A percentile compares a stretch with the other conserved stretches of the same genome.
Conservation (phyloP, 2,329 filamentous ascomycete species). For the Sporothrix dimorphospora region DNA sequence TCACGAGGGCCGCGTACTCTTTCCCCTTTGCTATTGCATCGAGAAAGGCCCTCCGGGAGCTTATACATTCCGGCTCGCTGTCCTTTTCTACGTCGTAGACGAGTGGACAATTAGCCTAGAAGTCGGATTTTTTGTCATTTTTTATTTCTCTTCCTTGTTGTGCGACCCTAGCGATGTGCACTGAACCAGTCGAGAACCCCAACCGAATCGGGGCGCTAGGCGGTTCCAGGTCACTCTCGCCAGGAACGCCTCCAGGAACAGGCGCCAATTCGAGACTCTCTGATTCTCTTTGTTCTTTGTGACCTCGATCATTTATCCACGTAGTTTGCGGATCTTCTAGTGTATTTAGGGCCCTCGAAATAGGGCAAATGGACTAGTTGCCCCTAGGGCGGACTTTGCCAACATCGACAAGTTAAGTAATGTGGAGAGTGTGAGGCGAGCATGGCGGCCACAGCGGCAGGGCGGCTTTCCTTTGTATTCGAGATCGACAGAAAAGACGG, state of each 20-base stretch:
- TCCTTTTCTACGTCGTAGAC: not conserved
- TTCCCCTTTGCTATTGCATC: not conserved
- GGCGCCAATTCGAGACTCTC: not conserved
- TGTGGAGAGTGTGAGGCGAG: conserved; percentile 3
- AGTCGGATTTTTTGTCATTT: not conserved
- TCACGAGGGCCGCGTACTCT: not conserved
- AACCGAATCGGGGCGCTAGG: conserved; percentile 10
- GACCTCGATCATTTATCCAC: not conserved
- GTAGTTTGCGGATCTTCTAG: not conserved
- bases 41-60: not conserved
- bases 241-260: conserved; percentile 8
- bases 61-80: not conserved
- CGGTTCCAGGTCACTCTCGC: not conserved
- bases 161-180: not conserved
- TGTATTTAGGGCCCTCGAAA: not conserved
- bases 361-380: conserved; percentile 3
- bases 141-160: not conserved
- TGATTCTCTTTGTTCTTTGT: not conserved
- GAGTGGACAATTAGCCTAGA: too few species aligned
- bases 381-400: not conserved
- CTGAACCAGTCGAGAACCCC: not conserved
- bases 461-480: not conserved
- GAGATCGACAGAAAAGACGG: not conserved
- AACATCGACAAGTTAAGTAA: not conserved
- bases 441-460: too few species aligned